phyloP scores from a whole-genome alignment of 116 monocot genomes.

The Phalaenopsis hybrid region DNA sequence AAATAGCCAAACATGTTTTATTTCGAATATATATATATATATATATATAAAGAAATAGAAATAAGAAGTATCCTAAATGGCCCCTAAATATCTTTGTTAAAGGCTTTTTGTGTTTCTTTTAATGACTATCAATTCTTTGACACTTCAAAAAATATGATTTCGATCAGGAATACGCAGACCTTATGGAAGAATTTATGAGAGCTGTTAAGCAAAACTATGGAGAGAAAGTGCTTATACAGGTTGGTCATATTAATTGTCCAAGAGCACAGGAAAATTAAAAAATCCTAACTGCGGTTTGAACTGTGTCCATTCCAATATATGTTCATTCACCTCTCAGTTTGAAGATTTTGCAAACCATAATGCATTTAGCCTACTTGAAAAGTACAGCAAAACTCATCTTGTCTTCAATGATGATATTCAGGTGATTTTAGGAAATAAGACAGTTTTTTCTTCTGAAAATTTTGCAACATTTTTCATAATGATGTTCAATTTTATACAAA shows the following conservation, averaged over 20 bases:
- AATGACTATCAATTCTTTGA: neutral
- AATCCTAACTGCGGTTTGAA: neutral
- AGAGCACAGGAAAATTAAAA: neutral
- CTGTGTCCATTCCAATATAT: conserved; percentile 1
- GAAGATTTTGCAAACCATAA: conserved; percentile 98
- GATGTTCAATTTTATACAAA: neutral
- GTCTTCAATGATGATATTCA: conserved; percentile 99
- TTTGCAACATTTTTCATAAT: neutral
- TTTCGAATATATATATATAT: too few relatives aligned
- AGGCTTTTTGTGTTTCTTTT: neutral
- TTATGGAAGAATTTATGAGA: conserved; percentile 78
- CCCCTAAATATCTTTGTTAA: too few relatives aligned
- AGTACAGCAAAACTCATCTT: conserved; percentile 77
- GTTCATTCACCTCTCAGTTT: conserved; percentile 44
- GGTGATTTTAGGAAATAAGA: conserved; percentile 27
- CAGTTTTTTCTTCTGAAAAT: neutral
- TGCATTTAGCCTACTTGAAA: conserved; percentile 81
- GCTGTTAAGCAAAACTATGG: conserved; percentile 90
- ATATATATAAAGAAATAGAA: too few relatives aligned
- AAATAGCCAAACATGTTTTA: too few relatives aligned
- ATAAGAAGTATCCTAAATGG: too few relatives aligned
- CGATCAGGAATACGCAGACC: conserved; percentile 66
- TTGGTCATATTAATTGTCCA: neutral
- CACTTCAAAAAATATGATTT: neutral
- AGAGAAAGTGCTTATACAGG: conserved; percentile 85